Evolutionary conservation across 176 grass and related monocot genomes (phyloP).

Genomic region (Saccharum spontaneum): DNA sequence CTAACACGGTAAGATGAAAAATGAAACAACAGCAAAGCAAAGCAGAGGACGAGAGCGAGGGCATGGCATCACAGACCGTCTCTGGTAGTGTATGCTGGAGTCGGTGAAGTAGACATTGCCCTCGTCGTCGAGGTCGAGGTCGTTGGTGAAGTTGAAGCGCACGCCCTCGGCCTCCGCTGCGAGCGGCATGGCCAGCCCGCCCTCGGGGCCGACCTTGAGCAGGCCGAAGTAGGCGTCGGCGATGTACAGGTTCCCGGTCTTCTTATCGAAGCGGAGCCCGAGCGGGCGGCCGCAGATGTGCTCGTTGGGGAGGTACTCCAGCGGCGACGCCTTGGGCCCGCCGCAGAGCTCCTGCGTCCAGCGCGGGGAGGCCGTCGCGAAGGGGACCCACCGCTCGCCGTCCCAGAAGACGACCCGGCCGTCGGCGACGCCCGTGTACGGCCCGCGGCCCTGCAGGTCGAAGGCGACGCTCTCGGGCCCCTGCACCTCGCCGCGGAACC

Average conservation of each 20-base stretch:
- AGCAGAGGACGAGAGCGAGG: background rate
- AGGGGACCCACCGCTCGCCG: slow-evolving; percentile 61
- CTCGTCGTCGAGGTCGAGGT: no score
- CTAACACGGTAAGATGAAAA: no score
- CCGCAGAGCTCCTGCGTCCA: slow-evolving; percentile 68
- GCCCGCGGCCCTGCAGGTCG: slow-evolving; percentile 48
- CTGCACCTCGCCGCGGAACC: no score
- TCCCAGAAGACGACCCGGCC: slow-evolving; percentile 86
- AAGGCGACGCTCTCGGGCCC: no score
- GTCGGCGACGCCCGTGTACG: slow-evolving; percentile 89
- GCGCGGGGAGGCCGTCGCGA: slow-evolving; percentile 76
- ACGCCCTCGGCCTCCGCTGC: slow-evolving; percentile 82
- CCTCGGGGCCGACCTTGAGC: slow-evolving; percentile 84
- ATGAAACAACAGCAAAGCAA: no score
- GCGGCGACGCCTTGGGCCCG: slow-evolving; percentile 57
- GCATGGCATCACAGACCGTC: background rate
- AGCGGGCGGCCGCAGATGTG: slow-evolving; percentile 90
- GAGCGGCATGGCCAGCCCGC: slow-evolving; percentile 71
- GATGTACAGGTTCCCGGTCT: slow-evolving; percentile 81
- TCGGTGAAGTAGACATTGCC: no score
- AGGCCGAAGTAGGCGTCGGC: slow-evolving; percentile 89
- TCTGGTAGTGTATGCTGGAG: no score
- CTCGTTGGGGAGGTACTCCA: slow-evolving; percentile 81
- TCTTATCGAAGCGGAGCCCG: slow-evolving; percentile 71
- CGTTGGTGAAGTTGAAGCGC: slow-evolving; percentile 41